Conservation (phyloP, 2,329 filamentous ascomycete genomes). For the Calonectria henricotiae region DNA sequence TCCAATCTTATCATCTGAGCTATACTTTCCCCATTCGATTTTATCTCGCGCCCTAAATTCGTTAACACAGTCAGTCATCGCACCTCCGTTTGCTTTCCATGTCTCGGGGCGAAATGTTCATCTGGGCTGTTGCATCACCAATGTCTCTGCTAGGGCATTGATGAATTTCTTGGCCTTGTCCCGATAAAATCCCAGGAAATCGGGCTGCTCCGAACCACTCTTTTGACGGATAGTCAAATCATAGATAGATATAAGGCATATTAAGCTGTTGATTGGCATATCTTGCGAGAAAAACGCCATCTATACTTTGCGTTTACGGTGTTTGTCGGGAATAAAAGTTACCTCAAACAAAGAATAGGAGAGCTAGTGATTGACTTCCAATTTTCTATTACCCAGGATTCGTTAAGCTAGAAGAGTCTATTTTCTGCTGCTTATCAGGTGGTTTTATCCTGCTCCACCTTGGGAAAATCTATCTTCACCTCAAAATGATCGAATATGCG, state of each 20-base stretch:
- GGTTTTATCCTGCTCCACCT: too few species aligned
- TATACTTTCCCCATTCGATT: background rate
- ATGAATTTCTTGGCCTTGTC: conserved; percentile 13
- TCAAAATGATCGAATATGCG: too few species aligned
- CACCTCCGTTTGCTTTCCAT: background rate
- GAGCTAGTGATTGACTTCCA: too few species aligned
- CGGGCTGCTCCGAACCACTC: conserved; percentile 17
- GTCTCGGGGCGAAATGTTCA: conserved; percentile 14
- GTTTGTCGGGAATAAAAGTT: too few species aligned
- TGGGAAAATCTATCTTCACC: too few species aligned
- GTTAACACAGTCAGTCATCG: background rate
- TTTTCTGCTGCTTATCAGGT: too few species aligned
- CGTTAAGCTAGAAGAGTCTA: too few species aligned
- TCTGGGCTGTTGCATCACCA: conserved; percentile 29
- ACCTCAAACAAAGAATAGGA: too few species aligned
- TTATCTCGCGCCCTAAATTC: background rate
- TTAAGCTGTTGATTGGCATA: background rate
- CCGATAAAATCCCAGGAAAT: conserved; percentile 14
- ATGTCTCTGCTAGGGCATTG: conserved; percentile 35
- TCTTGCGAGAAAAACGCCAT: too few species aligned
- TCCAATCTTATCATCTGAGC: background rate
- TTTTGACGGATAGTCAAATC: background rate
- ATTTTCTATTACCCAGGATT: too few species aligned
- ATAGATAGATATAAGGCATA: background rate
- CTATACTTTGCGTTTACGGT: too few species aligned